These are phyloP conservation scores for Penicillium concentricum DNA, from an alignment of 2,329 filamentous ascomycete genomes.

Conservation along the genomic window DNA sequence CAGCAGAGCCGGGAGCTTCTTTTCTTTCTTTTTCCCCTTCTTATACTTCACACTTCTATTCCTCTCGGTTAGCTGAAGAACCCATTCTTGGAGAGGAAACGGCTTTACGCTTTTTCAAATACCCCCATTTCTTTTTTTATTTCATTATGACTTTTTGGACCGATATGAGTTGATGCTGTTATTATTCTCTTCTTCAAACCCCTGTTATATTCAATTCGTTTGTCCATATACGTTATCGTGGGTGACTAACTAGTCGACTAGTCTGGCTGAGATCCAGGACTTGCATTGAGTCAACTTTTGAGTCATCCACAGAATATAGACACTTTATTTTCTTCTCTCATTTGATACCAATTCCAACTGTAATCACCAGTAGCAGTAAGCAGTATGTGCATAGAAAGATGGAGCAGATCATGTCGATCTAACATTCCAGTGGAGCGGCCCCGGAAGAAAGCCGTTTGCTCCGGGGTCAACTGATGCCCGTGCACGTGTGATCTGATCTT, in stretches of 20 bases:
- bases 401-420: conserved; percentile 22
- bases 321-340: background rate
- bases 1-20: conserved; percentile 21
- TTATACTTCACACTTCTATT: conserved; percentile 16
- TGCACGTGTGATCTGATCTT: conserved; percentile 25
- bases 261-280: background rate
- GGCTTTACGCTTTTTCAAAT: conserved; percentile 30
- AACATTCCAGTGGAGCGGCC: conserved; percentile 15
- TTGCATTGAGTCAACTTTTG: background rate
- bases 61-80: conserved; percentile 25
- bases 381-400: background rate
- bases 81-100: conserved; percentile 20
- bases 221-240: conserved; percentile 23
- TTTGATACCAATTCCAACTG: background rate
- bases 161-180: conserved; percentile 35
- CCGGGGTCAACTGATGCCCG: conserved; percentile 23
- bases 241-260: conserved; percentile 1
- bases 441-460: conserved; percentile 10
- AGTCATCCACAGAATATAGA: conserved; percentile 12
- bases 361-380: too few species aligned
- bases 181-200: conserved; percentile 21
- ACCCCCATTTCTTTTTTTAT: conserved; percentile 26
- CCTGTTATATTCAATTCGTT: conserved; percentile 19
- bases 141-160: conserved; percentile 27
- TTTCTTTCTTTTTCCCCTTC: conserved; percentile 17